Base-by-base conservation (phyloP, 2,329 filamentous ascomycete species). In the Cadophora luteo-olivacea region DNA sequence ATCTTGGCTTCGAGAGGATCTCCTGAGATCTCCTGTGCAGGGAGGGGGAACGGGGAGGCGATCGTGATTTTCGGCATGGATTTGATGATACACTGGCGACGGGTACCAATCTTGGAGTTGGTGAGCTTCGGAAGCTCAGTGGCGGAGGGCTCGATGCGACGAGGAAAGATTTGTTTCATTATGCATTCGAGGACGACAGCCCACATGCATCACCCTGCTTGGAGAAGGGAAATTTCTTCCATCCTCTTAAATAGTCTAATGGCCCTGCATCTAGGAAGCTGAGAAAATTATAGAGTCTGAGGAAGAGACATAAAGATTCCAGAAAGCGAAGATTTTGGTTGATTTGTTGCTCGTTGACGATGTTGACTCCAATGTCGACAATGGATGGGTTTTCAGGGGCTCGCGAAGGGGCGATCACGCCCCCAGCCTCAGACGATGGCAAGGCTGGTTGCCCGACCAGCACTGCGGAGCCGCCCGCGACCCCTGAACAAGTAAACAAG, bases 401-500 rank as follows among this genome's bases (percentile, higher is more conserved):
- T 48, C 61, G 52, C 58, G 61, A 61, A 61, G 65, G 48, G 16
- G 29, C 52, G n/a, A 57, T 67, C 51, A 67, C 60, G 3, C 58
- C 65, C 24, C 64, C 64, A 32, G 57, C 25, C 33, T 61, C 64
- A 22, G 64, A 64, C 2, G 14, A 25, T 32, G 62, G 24, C 9
- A 16, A 22, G 22, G 62, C 33, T 60, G 58, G 66, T 72, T 72
- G 65, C 61, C 67, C 67, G 38, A 48, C 49, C 52, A 65, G 52
- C 65, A 60, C n/a, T 3, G 49, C 55, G 48, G 55, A 48, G 51
- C 45, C 61, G n/a, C 64, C 41, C 8, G 36, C 57, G 14, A 48
- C 65, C 54, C 58, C 58, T 61, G 61, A 66, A 51, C 55, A 69
- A 69, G 69, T 72, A 69, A 72, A 72, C 70, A 73, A 73, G 60